phyloP scores from a whole-genome alignment of 2,329 filamentous ascomycete species.

The Tolypocladium guangdongense region DNA sequence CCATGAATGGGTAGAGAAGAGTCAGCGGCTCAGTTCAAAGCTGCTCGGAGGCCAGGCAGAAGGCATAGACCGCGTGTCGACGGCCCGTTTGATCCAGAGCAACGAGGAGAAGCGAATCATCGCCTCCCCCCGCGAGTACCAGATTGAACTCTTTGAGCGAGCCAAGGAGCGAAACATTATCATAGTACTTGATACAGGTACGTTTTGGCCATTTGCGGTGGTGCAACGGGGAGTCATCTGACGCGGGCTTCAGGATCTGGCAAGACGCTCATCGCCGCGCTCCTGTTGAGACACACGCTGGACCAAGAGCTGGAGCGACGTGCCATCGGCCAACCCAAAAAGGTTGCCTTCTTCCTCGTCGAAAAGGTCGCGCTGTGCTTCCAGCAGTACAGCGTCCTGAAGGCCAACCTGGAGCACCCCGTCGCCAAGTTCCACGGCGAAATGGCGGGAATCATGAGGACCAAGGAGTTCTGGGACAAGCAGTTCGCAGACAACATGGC shows the following conservation, averaged over 20 bases:
- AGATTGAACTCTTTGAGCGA: slow-evolving; percentile 79
- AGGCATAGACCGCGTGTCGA: not conserved
- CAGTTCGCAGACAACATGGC: slow-evolving; percentile 59
- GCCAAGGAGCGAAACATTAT: slow-evolving; percentile 82
- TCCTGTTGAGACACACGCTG: slow-evolving; percentile 68
- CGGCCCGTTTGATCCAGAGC: not conserved
- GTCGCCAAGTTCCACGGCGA: slow-evolving; percentile 67
- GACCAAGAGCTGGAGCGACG: slow-evolving; percentile 67
- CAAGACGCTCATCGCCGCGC: slow-evolving; percentile 90
- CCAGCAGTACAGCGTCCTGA: slow-evolving; percentile 77
- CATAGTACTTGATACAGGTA: slow-evolving; percentile 84
- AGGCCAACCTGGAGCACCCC: slow-evolving; percentile 67
- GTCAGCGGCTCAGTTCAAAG: not conserved
- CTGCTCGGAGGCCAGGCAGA: not conserved
- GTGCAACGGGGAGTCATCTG: not conserved
- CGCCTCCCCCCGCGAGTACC: slow-evolving; percentile 75
- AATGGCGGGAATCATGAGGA: slow-evolving; percentile 36
- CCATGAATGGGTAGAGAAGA: slow-evolving; percentile 3
- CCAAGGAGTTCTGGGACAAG: slow-evolving; percentile 37
- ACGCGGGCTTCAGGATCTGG: slow-evolving; percentile 54
- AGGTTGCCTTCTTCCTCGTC: slow-evolving; percentile 79
- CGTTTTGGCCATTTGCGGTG: not conserved
- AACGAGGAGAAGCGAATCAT: slow-evolving; percentile 43
- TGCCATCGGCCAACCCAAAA: slow-evolving; percentile 43
- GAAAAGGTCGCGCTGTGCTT: slow-evolving; percentile 84